Evolutionary conservation across 257 asterid genomes (phyloP), one percentile per base, ranked within the genome.

Genomic region (Jacaranda mimosifolia): DNA sequence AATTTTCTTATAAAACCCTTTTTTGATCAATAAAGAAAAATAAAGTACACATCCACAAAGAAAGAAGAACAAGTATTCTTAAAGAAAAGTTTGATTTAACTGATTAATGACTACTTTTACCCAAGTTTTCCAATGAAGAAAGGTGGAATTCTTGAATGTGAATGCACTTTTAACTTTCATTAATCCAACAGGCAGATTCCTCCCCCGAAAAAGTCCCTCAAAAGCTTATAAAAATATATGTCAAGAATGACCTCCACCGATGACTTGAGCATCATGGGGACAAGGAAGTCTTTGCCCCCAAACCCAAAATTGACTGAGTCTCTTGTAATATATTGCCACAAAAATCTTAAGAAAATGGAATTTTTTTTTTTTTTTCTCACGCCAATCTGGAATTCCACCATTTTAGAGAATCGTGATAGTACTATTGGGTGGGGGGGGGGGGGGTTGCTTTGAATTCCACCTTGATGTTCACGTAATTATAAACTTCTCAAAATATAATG

Each of bases 221-320:
- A 9, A 12, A 48, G 13, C 1, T 48, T 14, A 26, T 26, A 26
- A 26, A 26, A 26, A 26, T 26, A 5, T 26, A 19, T 45, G n/a
- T 43, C 18, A 60, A n/a, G 51, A 9, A 19, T 32, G 32, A 13
- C 26, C 5, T 3, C n/a, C 51, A 6, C 9, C 42, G 26, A 15
- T 63, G 63, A 74, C 79, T 77, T 32, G 5, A 5, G 14, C 35
- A 58, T 59, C 49, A 43, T n/a, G 52, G 53, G 43, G 35, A 35
- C 64, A 3, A 15, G 40, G 72, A 69, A 36, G 63, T 51, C 12
- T 3, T 21, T 70, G 67, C 17, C 35, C 73, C 43, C 9, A 70
- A 64, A 6, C 6, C 74, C 38, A 63, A 48, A 71, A 52, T 63
- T 80, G 85, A 77, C 85, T n/a, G 1, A 14, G 1, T 64, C 58